These are phyloP conservation scores for Arxiozyma telluris DNA, from an alignment of 1,139 yeast genomes.

Conservation along the genomic window DNA sequence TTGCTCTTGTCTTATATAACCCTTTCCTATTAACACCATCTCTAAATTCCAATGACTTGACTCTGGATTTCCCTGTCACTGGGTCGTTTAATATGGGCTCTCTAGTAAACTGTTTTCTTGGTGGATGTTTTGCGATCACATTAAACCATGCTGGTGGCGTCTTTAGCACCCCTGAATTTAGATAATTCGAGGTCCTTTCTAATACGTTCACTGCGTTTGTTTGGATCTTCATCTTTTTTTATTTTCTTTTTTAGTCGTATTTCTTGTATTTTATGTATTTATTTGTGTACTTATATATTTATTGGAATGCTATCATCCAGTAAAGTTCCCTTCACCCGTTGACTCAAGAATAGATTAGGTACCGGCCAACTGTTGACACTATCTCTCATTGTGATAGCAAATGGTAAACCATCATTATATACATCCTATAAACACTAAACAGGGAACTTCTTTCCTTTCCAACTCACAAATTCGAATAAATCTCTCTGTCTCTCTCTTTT, in stretches of 20 bases:
- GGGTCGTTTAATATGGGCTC: constrained; percentile 39
- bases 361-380: neutral
- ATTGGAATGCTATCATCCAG: neutral
- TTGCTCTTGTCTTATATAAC: constrained; percentile 45
- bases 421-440: neutral
- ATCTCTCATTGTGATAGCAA: too few relatives aligned
- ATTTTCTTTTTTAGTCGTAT: neutral
- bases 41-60: constrained; percentile 7
- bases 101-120: constrained; percentile 49
- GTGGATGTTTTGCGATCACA: constrained; percentile 74
- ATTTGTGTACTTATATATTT: neutral
- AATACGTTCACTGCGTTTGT: constrained; percentile 61
- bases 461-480: too few relatives aligned
- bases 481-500: neutral
- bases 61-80: constrained; percentile 15
- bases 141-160: constrained; percentile 82
- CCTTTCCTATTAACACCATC: constrained; percentile 15
- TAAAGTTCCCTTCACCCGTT: neutral
- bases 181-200: constrained; percentile 65
- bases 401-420: too few relatives aligned
- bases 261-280: neutral
- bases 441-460: neutral
- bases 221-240: constrained; percentile 50
- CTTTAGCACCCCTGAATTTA: constrained; percentile 54
- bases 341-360: too few relatives aligned